A percentile compares a stretch with the other conserved stretches of the same genome.
phyloP scores from a whole-genome alignment of 2,329 filamentous ascomycete genomes.

The Lasiodiplodia hormozganensis region DNA sequence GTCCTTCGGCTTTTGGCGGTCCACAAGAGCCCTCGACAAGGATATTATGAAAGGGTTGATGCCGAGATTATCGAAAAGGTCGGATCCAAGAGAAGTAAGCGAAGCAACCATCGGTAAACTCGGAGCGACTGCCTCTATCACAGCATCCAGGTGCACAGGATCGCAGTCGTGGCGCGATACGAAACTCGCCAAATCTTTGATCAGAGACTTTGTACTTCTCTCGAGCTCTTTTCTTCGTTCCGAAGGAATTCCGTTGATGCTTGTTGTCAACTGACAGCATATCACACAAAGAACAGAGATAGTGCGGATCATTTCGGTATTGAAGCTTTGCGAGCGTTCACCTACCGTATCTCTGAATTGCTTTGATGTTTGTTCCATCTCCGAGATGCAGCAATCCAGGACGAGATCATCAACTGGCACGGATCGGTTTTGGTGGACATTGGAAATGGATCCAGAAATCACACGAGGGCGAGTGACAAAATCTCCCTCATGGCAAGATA shows the following conservation, averaged over 20 bases:
- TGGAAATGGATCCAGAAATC: not conserved
- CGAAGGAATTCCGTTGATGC: slow-evolving; percentile 36
- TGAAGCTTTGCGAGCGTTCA: slow-evolving; percentile 55
- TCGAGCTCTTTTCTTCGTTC: slow-evolving; percentile 34
- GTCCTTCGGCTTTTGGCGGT: slow-evolving; percentile 38
- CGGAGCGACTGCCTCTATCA: slow-evolving; percentile 47
- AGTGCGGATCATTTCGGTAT: slow-evolving; percentile 58
- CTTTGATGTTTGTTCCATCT: slow-evolving; percentile 54
- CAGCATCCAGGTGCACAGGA: slow-evolving; percentile 52
- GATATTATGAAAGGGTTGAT: slow-evolving; percentile 43
- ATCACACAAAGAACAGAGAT: slow-evolving; percentile 58
- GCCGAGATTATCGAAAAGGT: slow-evolving; percentile 39
- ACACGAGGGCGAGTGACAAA: not conserved
- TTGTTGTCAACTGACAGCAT: slow-evolving; percentile 32
- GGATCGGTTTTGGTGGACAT: slow-evolving; percentile 3
- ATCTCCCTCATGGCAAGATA: slow-evolving; percentile 29
- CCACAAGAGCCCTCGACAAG: slow-evolving; percentile 40
- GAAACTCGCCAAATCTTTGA: slow-evolving; percentile 42
- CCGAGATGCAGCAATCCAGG: slow-evolving; percentile 54
- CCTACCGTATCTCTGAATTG: slow-evolving; percentile 52
- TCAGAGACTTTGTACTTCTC: slow-evolving; percentile 36
- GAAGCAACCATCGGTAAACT: slow-evolving; percentile 40
- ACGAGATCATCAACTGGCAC: slow-evolving; percentile 35
- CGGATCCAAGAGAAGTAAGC: slow-evolving; percentile 31
- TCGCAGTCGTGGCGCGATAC: slow-evolving; percentile 48